Conservation (phyloP, 73 alveolate genomes). For the Stentor roeselii region DNA sequence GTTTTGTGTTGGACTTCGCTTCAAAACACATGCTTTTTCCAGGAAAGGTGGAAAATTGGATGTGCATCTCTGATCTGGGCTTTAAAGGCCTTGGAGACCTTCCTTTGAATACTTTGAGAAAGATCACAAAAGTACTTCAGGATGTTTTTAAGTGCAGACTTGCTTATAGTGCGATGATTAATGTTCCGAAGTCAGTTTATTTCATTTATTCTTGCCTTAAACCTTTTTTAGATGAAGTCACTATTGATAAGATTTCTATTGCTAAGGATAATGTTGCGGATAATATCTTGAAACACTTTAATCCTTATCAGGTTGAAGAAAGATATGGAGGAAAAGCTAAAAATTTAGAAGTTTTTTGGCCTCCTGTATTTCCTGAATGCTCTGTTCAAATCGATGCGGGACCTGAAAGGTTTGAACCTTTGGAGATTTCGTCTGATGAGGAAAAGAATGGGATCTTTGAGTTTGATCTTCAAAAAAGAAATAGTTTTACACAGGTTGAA, state of each 20-base stretch:
- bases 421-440: no score
- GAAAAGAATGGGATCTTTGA: no score
- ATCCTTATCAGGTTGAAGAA: constrained; percentile 59
- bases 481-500: no score
- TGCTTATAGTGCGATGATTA: constrained; percentile 28
- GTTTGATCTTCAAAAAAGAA: no score
- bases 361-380: constrained; percentile 27
- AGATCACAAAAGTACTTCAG: constrained; percentile 27
- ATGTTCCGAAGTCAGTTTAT: constrained; percentile 28
- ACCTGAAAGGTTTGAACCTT: not conserved
- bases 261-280: constrained; percentile 27
- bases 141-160: constrained; percentile 35
- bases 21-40: constrained; percentile 61
- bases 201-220: constrained; percentile 33
- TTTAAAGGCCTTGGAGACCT: constrained; percentile 57
- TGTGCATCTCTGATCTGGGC: constrained; percentile 64
- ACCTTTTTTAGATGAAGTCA: constrained; percentile 38
- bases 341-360: constrained; percentile 48
- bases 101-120: constrained; percentile 50
- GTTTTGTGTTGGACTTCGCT: constrained; percentile 49
- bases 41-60: constrained; percentile 83
- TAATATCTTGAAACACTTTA: constrained; percentile 20
- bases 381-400: not conserved
- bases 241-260: constrained; percentile 37
- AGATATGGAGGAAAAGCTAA: constrained; percentile 77